phyloP scores from a whole-genome alignment of 176 grass and related monocot genomes.

The Carex kokanica region DNA sequence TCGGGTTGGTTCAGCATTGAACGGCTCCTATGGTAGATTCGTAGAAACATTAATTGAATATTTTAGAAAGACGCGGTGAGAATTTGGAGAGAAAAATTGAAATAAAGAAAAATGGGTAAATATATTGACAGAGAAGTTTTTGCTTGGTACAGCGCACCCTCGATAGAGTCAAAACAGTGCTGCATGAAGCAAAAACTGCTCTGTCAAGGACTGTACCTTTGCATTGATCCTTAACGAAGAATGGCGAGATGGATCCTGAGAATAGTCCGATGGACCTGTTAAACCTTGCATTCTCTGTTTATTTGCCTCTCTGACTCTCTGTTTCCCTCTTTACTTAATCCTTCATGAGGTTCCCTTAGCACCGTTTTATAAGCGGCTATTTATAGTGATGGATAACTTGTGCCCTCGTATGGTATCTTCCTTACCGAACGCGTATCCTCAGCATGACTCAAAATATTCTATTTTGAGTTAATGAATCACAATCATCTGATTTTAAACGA shows the following conservation, averaged over 20 bases:
- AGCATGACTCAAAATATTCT: too few relatives aligned
- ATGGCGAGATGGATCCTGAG: constrained; percentile 35
- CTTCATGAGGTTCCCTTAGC: not conserved
- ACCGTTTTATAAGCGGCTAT: not conserved
- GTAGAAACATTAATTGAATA: too few relatives aligned
- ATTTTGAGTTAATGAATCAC: too few relatives aligned
- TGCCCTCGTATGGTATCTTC: not conserved
- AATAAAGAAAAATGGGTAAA: too few relatives aligned
- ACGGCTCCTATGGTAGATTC: constrained; percentile 22
- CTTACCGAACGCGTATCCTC: too few relatives aligned
- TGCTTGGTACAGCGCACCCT: too few relatives aligned
- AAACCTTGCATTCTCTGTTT: constrained; percentile 25
- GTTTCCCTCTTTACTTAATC: not conserved
- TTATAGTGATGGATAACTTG: constrained; percentile 14
- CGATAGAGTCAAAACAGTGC: too few relatives aligned
- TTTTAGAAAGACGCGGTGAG: too few relatives aligned
- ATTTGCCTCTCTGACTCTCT: not conserved
- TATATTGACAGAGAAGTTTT: too few relatives aligned
- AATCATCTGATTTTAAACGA: too few relatives aligned
- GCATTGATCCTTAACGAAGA: constrained; percentile 31
- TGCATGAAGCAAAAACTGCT: too few relatives aligned
- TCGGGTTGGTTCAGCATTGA: constrained; percentile 34
- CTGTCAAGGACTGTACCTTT: constrained; percentile 20
- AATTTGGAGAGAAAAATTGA: too few relatives aligned
- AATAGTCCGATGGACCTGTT: constrained; percentile 30